These are phyloP conservation scores for Euphorbia lathyris DNA, from an alignment of 345 rosid species.

Conservation along the genomic window DNA sequence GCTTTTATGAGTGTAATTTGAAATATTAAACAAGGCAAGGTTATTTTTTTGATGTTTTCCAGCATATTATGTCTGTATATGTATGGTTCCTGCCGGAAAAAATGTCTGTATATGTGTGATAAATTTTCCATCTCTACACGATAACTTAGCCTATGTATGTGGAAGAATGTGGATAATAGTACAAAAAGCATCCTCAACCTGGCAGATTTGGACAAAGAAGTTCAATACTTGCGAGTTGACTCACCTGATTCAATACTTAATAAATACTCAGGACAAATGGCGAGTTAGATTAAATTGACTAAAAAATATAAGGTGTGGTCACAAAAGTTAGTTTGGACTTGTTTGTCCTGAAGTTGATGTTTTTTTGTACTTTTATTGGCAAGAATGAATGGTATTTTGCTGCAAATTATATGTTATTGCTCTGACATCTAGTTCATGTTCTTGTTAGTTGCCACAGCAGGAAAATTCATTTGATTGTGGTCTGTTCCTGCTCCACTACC, in stretches of 20 bases:
- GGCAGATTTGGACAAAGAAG: background rate
- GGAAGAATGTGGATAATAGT: background rate
- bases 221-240: background rate
- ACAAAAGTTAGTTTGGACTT: background rate
- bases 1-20: background rate
- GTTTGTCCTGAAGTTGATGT: background rate
- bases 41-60: background rate
- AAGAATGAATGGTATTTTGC: background rate
- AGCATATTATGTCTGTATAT: background rate
- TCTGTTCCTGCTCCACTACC: slow-evolving; percentile 87
- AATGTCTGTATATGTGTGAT: background rate
- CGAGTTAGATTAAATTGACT: background rate
- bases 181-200: background rate
- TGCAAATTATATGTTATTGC: slow-evolving; percentile 13
- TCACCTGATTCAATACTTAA: too few relatives aligned
- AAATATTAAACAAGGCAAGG: background rate
- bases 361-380: background rate
- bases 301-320: background rate
- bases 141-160: background rate
- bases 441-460: slow-evolving; percentile 91
- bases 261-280: too few relatives aligned
- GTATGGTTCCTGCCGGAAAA: background rate
- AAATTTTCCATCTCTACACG: background rate
- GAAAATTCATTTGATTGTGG: slow-evolving; percentile 96
- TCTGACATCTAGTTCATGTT: slow-evolving; percentile 33